Base-by-base conservation (phyloP, 1,284 basidiomycete genomes). In the Meira nashicola region DNA sequence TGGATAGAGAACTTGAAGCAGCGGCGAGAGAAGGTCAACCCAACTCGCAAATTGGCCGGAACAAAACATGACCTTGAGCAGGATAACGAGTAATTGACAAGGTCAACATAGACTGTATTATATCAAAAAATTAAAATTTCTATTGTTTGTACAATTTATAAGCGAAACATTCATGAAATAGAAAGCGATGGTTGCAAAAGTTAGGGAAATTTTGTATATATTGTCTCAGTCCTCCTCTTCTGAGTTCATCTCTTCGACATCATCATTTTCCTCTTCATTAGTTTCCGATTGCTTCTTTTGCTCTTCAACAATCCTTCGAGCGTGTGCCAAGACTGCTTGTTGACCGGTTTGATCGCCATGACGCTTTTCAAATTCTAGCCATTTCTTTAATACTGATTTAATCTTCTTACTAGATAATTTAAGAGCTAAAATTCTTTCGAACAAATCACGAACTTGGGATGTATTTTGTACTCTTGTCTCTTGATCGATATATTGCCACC, bases 401-500 rank as follows among this genome's bases (percentile, higher is more conserved):
- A 90, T 91, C 81, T 94, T 93, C 79, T 95, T 92, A 71, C 86
- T 89, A 7, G 90, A 93, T 82, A 95, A 88, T 78, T 93, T 95
- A 23, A 87, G 83, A 1, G 54, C 43, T 12, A 98, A 81, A 8
- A 90, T 85, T 12, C 92, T 87, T 62, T 89, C 87, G 71, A 96
- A 92, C 17, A 97, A 79, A 56, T 86, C 88, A 65, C 90, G 48
- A 10, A 49, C 57, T 14, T 76, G 82, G 28, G 78, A 87, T 85
- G 91, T 82, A 47, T 79, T 94, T 86, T 21, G 83, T 80, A 77
- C 87, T 85, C 48, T 83, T 6, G 86, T 87, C 76, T 97, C 90
- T 86, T 96, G 92, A 77, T 98, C 95, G 76, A 97, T 87, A 80
- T 98, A 99, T 58, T 97, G 83, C 59, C 89, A 89, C 93, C 96